Evolutionary conservation across 129 eudicot genomes (phyloP), one percentile per base, ranked within the genome.

Genomic region (Chrysanthemum makinoi): DNA sequence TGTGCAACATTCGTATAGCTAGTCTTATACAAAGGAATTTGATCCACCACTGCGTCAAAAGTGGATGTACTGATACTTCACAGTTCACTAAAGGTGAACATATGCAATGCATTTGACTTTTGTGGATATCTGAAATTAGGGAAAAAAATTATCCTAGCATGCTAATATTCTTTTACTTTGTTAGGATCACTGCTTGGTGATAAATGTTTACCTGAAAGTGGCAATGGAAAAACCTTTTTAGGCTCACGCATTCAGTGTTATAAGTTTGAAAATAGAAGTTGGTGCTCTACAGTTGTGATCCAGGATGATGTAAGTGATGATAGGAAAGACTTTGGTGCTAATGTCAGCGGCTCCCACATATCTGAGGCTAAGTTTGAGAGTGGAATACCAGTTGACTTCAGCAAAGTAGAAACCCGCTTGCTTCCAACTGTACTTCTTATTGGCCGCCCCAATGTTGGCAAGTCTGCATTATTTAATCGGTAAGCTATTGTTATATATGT

Each of bases 391-490:
- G 70, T 90, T 77, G 99, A 94, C 57, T 90, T 94, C 58, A 90
- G 85, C 54, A 77, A 94, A 72, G 80, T 94, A 30, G 86, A 83
- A 10, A 83, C 87, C 35, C 70, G 77, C 50, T 79, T 86, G 89
- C 99, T 94, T 79, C 99, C 99, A n/a, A 87, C 89, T 72, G 96
- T 90, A 50, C 63, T 94, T 61, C 83, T 94, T 54, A 75, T 90
- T 20, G 99, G 99, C 17, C 90, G 97, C 16, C 97, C 99, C 24
- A 94, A 94, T 83, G 99, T 94, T 69, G 99, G 99, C 55, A 94
- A 94, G 72, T 94, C 99, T 4, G 99, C 99, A 69, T 80, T 94
- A 33, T 94, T 87, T 72, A 94, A 94, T 76, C 89, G 97, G 97
- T 94, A 64, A 77, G 86, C 74, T 66, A 17, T 52, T 16, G 14